phyloP scores from a whole-genome alignment of 2,329 filamentous ascomycete species.

The Beauveria caledonica region DNA sequence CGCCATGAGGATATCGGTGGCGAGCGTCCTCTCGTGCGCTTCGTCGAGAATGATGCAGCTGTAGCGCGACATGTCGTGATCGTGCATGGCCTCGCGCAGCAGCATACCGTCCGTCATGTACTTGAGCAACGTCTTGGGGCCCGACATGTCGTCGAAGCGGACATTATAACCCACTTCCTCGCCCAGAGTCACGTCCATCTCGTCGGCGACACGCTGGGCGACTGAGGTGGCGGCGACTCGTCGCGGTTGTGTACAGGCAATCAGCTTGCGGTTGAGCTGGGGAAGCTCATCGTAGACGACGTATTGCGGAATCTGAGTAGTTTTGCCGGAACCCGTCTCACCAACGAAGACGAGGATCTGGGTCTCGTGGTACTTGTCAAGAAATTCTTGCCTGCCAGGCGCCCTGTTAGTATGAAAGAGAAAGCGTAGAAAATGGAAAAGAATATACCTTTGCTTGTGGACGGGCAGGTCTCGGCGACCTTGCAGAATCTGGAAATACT shows the following conservation, averaged over 20 bases:
- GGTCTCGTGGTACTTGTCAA: slow-evolving; percentile 82
- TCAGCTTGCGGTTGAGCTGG: slow-evolving; percentile 75
- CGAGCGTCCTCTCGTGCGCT: slow-evolving; percentile 93
- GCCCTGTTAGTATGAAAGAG: not conserved
- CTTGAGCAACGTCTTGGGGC: slow-evolving; percentile 83
- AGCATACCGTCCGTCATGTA: slow-evolving; percentile 99
- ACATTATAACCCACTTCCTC: slow-evolving; percentile 98
- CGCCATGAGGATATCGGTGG: slow-evolving; percentile 96
- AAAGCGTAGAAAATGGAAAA: not conserved
- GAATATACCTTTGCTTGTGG: slow-evolving; percentile 69
- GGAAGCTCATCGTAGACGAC: slow-evolving; percentile 95
- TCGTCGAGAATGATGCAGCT: slow-evolving; percentile 98
- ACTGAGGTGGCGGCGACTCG: slow-evolving; percentile 98
- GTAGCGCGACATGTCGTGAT: slow-evolving; percentile 84
- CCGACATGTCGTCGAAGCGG: slow-evolving; percentile 93
- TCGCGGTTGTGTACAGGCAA: slow-evolving; percentile 94
- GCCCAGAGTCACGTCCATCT: slow-evolving; percentile 88
- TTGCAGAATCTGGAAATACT: slow-evolving; percentile 87
- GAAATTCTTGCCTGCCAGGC: slow-evolving; percentile 68
- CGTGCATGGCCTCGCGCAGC: slow-evolving; percentile 90
- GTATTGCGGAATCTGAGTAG: slow-evolving; percentile 97
- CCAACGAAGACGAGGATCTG: slow-evolving; percentile 98
- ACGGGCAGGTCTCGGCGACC: slow-evolving; percentile 80
- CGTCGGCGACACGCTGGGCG: slow-evolving; percentile 92
- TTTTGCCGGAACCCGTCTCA: slow-evolving; percentile 99